These are phyloP conservation scores for Nemania diffusa DNA, from an alignment of 2,329 filamentous ascomycete species.

Conservation along the genomic window DNA sequence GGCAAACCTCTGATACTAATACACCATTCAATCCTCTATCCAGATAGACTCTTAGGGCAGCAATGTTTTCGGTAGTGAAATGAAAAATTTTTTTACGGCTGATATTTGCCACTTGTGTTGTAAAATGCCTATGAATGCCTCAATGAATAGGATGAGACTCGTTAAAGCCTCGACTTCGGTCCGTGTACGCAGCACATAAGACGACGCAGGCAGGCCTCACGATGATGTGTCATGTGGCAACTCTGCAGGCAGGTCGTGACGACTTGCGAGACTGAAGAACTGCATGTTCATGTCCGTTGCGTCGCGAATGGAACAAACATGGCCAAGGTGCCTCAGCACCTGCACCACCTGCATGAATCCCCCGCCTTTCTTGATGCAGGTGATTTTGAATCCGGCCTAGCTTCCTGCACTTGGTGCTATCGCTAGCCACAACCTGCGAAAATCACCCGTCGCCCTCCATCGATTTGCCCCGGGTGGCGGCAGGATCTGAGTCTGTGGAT, in stretches of 20 bases:
- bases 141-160: slow-evolving; percentile 16
- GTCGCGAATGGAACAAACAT: slow-evolving; percentile 30
- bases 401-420: slow-evolving; percentile 39
- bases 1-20: slow-evolving; percentile 1
- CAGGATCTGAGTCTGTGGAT: slow-evolving; percentile 32
- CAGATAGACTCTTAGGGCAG: background rate
- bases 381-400: slow-evolving; percentile 46
- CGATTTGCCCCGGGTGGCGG: slow-evolving; percentile 21
- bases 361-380: slow-evolving; percentile 47
- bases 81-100: background rate
- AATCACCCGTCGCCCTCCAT: slow-evolving; percentile 29
- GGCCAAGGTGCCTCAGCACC: slow-evolving; percentile 35
- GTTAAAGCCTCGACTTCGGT: slow-evolving; percentile 8
- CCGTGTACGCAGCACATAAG: too few species aligned
- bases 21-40: background rate
- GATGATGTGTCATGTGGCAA: slow-evolving; percentile 34
- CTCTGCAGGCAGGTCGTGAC: slow-evolving; percentile 26
- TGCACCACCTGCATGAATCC: slow-evolving; percentile 44
- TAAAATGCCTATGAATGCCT: slow-evolving; percentile 9
- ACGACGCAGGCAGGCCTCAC: slow-evolving; percentile 27
- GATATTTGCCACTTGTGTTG: slow-evolving; percentile 8
- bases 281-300: slow-evolving; percentile 32
- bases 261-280: slow-evolving; percentile 22
- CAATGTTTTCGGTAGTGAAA: background rate
- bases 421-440: slow-evolving; percentile 34